Conservation (phyloP, 1,284 basidiomycete species). For the Trametes pubescens region DNA sequence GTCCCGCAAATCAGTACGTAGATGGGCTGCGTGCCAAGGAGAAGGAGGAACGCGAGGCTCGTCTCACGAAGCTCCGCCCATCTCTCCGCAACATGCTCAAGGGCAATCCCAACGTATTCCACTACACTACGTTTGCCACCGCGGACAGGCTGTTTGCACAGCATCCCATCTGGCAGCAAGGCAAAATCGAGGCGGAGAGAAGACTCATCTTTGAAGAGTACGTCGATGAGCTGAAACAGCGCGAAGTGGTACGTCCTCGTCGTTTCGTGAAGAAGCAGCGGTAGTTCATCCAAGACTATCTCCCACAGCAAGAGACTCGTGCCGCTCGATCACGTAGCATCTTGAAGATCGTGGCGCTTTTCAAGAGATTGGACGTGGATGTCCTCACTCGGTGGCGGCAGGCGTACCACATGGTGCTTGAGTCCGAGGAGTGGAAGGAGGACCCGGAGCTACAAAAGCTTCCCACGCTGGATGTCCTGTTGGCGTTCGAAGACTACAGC, state of each 20-base stretch:
- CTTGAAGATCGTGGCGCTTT: slow-evolving; percentile 78
- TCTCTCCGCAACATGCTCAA: slow-evolving; percentile 85
- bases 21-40: slow-evolving; percentile 70
- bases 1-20: slow-evolving; percentile 65
- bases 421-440: slow-evolving; percentile 79
- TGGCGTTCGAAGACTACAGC: slow-evolving; percentile 92
- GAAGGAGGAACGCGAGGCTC: slow-evolving; percentile 81
- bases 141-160: slow-evolving; percentile 84
- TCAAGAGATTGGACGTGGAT: slow-evolving; percentile 86
- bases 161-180: slow-evolving; percentile 90
- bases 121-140: slow-evolving; percentile 88
- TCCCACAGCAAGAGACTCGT: slow-evolving; percentile 73
- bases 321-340: slow-evolving; percentile 80
- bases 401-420: slow-evolving; percentile 78
- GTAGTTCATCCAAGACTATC: slow-evolving; percentile 9
- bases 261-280: slow-evolving; percentile 8
- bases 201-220: slow-evolving; percentile 91
- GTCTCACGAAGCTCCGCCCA: slow-evolving; percentile 84
- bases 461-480: slow-evolving; percentile 88
- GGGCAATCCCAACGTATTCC: slow-evolving; percentile 85
- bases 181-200: slow-evolving; percentile 84
- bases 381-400: slow-evolving; percentile 90
- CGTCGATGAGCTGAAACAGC: slow-evolving; percentile 81
- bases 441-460: slow-evolving; percentile 82
- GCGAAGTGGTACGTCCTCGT: slow-evolving; percentile 75